Evolutionary conservation across 2,329 filamentous ascomycete genomes (phyloP), one percentile per base, ranked within the genome.

Genomic region (Hysterium pulicare): DNA sequence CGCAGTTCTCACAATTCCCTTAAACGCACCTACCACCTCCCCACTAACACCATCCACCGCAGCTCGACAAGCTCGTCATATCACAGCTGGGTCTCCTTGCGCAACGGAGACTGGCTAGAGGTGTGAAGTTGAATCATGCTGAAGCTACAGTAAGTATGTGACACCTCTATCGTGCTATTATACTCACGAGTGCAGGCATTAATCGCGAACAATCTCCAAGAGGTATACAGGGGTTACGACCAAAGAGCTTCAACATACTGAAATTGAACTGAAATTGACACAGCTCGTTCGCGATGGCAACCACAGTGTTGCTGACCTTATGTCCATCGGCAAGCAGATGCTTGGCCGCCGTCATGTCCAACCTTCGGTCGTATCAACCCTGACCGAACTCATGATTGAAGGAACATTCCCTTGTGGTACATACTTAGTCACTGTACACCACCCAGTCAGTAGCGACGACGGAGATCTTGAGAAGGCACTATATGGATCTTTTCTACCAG

Each of bases 61-160:
- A 97, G 91, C 78, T 97, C 62, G 91, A 97, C 77, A 97, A 97
- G 82, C 87, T 97, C 70, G 79, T 86, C 66, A 91, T 95, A 64
- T 87, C 90, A 41, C 89, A 96, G 70, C 75, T 95, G 48, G 91
- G 91, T 55, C 78, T 86, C 53, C 78, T 96, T 37, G 91, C 91
- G 41, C 91, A 97, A 73, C 80, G 85, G 51, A 82, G 91, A 46
- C 82, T 97, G 53, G 91, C 91, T 23, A 77, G 91, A 58, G 91
- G 91, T 39, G 83, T 96, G 41, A 86, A 84, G 63, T 74, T 97
- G 56, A 97, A 97, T 63, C 89, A 95, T 71, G 77, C 86, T 23
- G 91, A 97, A 74, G 89, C 91, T 48, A 83, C 82, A 53, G 88
- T 93, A 69, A 41, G 69, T 58, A 28, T 28, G 7, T 28, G 24